phyloP scores from a whole-genome alignment of 2,329 filamentous ascomycete species.

The Aspergillus sclerotialis region DNA sequence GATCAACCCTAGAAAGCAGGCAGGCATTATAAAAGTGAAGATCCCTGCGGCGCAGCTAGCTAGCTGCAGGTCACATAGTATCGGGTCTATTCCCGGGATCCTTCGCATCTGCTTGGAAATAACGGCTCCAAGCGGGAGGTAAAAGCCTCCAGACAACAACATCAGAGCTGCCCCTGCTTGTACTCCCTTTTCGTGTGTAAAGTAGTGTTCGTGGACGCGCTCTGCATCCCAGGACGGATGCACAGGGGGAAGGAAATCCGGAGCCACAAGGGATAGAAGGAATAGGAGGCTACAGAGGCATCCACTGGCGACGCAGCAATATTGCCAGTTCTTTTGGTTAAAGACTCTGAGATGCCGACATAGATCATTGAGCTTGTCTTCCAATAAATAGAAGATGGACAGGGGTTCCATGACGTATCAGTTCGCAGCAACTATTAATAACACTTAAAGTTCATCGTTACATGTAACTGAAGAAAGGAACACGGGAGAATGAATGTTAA shows the following conservation, averaged over 20 bases:
- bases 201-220: not conserved
- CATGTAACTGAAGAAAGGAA: too few relatives aligned
- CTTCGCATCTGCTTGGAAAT: slow-evolving; percentile 22
- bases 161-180: not conserved
- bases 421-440: too few relatives aligned
- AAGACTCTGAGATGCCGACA: too few relatives aligned
- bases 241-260: not conserved
- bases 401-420: too few relatives aligned
- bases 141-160: not conserved
- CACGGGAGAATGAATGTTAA: too few relatives aligned
- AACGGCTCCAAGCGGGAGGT: slow-evolving; percentile 32
- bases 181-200: not conserved
- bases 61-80: slow-evolving; percentile 8
- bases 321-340: too few relatives aligned
- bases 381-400: too few relatives aligned
- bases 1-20: not conserved
- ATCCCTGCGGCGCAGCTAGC: slow-evolving; percentile 13
- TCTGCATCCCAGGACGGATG: not conserved
- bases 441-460: too few relatives aligned
- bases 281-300: not conserved
- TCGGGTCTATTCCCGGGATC: slow-evolving; percentile 6
- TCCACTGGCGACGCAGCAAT: not conserved
- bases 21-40: not conserved
- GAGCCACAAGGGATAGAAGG: not conserved
- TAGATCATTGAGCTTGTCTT: too few relatives aligned